Base-by-base conservation (phyloP, 441 rosid genomes). In the Pelargonium fulgidum region DNA sequence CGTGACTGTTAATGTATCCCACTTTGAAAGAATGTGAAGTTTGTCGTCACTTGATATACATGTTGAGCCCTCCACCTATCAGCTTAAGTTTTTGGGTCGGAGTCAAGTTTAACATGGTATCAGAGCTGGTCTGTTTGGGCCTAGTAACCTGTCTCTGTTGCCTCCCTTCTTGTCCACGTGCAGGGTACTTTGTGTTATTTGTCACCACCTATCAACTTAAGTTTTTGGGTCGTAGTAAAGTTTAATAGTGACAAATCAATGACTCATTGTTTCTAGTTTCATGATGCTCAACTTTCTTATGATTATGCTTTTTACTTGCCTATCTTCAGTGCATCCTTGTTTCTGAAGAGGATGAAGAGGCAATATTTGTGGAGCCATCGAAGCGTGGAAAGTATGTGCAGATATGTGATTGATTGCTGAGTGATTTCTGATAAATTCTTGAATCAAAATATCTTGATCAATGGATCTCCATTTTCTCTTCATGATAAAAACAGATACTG, bases 261-360 rank as follows among this genome's bases (percentile, higher is more conserved):
- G 8, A 24, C 16, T 54, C 61, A 8, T 13, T 56, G 62, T 19
- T 56, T 56, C 62, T 19, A 56, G 12, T 67, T 74, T 2, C 24
- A 24, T 10, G 36, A 41, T 64, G 33, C 47, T 36, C 33, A 39
- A 39, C 42, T 39, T 39, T 39, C 42, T 13, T 14, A 52, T 22
- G 14, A 7, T 52, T 52, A 64, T 52, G 59, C 59, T 52, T 29
- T 24, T 56, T 19, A 7, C 26, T 19, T 17, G 62, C 8, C 26
- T 17, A 29, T 56, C 62, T 19, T 56, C 81, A 94, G 99, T 87
- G 90, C 83, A 88, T 94, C 71, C 98, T 94, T 72, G 98, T 94
- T 70, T 94, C 99, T 0, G 99, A 94, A 76, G 99, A 94, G 85
- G 97, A 92, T 78, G 99, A 90, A 64, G 96, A 89, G 74, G 93